Base-by-base conservation (phyloP, 2,329 filamentous ascomycete genomes). In the Fusarium sp. region DNA sequence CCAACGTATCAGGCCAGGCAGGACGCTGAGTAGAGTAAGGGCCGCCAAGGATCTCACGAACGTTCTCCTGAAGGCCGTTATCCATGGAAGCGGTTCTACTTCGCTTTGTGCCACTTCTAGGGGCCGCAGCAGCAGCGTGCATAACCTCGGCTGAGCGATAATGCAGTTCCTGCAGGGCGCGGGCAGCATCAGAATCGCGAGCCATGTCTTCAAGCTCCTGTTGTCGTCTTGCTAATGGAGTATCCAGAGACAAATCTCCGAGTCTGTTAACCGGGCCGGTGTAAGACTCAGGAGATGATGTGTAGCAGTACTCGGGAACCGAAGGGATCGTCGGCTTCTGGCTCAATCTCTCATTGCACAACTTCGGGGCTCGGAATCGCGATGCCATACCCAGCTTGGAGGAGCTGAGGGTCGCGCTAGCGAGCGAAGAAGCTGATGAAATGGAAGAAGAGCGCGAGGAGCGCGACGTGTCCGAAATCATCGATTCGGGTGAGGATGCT, bases 401-500 rank as follows among this genome's bases (percentile, higher is more conserved):
- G 50, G 62, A 84, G 77, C 79, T 85, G 85, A 81, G 81, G 79
- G 78, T 87, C 87, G 87, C 87, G 83, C 83, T 86, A 77, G 80
- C 84, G 79, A 86, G 79, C 61, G 86, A 88, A 70, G 87, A 89
- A 72, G 86, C 83, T 74, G 87, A 89, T 58, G 87, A 89, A 78
- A 89, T 87, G 19, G 87, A 90, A 75, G 88, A 89, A 52, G 87
- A 89, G 76, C 87, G 86, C 68, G 88, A 90, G 66, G 87, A 83
- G 64, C 84, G 84, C 60, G 85, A 89, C 58, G 82, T 81, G 74
- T 90, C 88, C 61, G 88, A 90, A 45, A 90, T 79, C 87, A 90
- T 90, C 56, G 88, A 90, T 74, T 90, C 88, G 65, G 88, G 88
- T 28, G 88, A 90, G 61, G 88, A 90, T 33, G 85, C 84, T 30